A percentile compares a stretch with the other conserved stretches of the same genome.
These are phyloP conservation scores for Lantana camara DNA, from an alignment of 257 asterid species.

Conservation along the genomic window DNA sequence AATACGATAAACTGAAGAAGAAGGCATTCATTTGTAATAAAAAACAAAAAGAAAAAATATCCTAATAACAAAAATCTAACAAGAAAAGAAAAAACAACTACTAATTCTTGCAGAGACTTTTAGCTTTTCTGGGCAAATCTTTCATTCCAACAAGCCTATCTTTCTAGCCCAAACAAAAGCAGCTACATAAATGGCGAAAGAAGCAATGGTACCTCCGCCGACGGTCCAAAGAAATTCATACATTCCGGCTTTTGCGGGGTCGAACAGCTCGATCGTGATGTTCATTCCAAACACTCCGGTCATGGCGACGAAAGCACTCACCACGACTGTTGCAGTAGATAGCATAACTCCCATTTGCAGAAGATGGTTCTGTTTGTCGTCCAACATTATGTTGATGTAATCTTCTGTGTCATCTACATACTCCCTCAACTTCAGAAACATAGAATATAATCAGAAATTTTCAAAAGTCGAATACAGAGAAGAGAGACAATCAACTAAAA, in stretches of 20 bases:
- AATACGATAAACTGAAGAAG: no score
- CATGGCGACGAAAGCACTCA: constrained; percentile 71
- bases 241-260: constrained; percentile 38
- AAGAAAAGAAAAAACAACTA: no score
- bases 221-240: constrained; percentile 58
- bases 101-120: no score
- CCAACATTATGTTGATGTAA: constrained; percentile 85
- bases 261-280: constrained; percentile 49
- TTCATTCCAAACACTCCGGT: constrained; percentile 82
- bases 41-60: no score
- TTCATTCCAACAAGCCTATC: constrained; percentile 53
- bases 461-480: no score
- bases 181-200: constrained; percentile 45
- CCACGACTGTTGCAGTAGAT: constrained; percentile 66
- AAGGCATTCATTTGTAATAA: no score
- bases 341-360: constrained; percentile 84
- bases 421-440: constrained; percentile 60
- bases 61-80: no score
- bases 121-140: no score
- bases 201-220: constrained; percentile 56
- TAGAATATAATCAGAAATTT: no score
- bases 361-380: constrained; percentile 87
- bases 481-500: no score
- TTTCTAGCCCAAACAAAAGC: constrained; percentile 73
- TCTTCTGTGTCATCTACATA: constrained; percentile 93